Percentiles rank a stretch among this genome's conserved stretches.
phyloP scores from a whole-genome alignment of 345 rosid genomes.

The Aquilaria yunnanensis region DNA sequence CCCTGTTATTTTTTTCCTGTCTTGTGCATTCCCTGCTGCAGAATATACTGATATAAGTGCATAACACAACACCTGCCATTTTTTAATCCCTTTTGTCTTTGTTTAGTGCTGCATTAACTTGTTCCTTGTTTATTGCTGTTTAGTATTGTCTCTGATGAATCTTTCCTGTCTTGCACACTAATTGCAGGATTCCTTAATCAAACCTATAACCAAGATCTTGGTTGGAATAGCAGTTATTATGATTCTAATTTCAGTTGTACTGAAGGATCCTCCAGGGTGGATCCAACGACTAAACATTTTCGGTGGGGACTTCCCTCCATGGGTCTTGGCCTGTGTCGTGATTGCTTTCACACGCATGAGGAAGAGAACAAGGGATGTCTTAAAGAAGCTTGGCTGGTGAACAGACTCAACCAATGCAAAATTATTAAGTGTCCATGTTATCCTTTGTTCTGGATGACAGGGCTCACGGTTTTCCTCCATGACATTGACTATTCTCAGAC shows the following conservation, averaged over 20 bases:
- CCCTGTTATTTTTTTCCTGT: too few relatives aligned
- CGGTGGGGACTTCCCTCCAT: slow-evolving; percentile 64
- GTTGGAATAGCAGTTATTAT: slow-evolving; percentile 48
- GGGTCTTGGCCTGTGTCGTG: slow-evolving; percentile 83
- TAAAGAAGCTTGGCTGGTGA: slow-evolving; percentile 50
- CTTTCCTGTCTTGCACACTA: background rate
- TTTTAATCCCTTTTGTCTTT: too few relatives aligned
- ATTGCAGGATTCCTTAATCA: slow-evolving; percentile 77
- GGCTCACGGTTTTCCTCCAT: too few relatives aligned
- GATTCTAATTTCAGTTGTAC: slow-evolving; percentile 41
- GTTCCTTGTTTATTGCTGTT: too few relatives aligned
- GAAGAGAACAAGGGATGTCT: slow-evolving; percentile 75
- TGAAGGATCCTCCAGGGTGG: slow-evolving; percentile 73
- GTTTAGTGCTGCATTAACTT: too few relatives aligned
- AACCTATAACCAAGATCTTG: slow-evolving; percentile 81
- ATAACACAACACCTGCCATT: too few relatives aligned
- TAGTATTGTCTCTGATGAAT: too few relatives aligned
- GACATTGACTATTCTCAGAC: too few relatives aligned
- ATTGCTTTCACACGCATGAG: slow-evolving; percentile 89
- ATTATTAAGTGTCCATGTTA: too few relatives aligned
- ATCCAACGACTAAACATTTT: slow-evolving; percentile 35
- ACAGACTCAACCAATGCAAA: slow-evolving; percentile 1
- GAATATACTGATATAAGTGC: too few relatives aligned
- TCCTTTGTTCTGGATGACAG: too few relatives aligned
- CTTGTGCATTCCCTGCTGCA: too few relatives aligned